These are phyloP conservation scores for Leavenworthia alabamica DNA, from an alignment of 345 rosid species.

Conservation along the genomic window DNA sequence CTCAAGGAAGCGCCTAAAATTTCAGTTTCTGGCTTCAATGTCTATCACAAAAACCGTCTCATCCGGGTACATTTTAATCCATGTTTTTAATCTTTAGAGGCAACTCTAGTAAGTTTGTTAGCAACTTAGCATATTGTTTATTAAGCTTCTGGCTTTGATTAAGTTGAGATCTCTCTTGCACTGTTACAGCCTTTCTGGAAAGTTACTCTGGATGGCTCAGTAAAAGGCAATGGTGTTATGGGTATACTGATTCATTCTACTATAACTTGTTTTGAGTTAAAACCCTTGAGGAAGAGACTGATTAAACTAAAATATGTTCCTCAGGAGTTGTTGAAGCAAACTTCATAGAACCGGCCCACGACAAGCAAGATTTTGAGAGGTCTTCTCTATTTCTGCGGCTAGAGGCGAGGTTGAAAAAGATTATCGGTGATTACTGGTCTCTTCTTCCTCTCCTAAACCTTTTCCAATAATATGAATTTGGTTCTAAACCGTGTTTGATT, in stretches of 20 bases:
- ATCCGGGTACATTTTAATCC: conserved; percentile 52
- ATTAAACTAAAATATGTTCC: too few relatives aligned
- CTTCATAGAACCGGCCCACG: conserved; percentile 95
- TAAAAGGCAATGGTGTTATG: too few relatives aligned
- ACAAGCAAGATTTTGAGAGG: conserved; percentile 97
- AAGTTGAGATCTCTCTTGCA: too few relatives aligned
- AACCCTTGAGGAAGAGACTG: background rate
- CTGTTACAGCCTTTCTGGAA: too few relatives aligned
- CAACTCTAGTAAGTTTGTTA: too few relatives aligned
- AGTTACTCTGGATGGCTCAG: conserved; percentile 26
- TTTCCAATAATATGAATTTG: background rate
- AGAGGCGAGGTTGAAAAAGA: conserved; percentile 67
- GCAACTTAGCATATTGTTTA: too few relatives aligned
- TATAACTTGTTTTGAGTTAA: too few relatives aligned
- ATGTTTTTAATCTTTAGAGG: too few relatives aligned
- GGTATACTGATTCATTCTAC: too few relatives aligned
- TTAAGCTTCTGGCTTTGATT: too few relatives aligned
- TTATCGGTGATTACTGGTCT: conserved; percentile 64
- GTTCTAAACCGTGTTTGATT: background rate
- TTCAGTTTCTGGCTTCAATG: conserved; percentile 57
- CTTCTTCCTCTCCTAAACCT: conserved; percentile 19
- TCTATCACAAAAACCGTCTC: conserved; percentile 85
- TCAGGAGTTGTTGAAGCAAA: conserved; percentile 93
- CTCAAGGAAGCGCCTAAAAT: conserved; percentile 61
- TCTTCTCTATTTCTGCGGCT: conserved; percentile 67